Evolutionary conservation across 176 grass and related monocot species (phyloP).

Genomic region (Avena insularis): DNA sequence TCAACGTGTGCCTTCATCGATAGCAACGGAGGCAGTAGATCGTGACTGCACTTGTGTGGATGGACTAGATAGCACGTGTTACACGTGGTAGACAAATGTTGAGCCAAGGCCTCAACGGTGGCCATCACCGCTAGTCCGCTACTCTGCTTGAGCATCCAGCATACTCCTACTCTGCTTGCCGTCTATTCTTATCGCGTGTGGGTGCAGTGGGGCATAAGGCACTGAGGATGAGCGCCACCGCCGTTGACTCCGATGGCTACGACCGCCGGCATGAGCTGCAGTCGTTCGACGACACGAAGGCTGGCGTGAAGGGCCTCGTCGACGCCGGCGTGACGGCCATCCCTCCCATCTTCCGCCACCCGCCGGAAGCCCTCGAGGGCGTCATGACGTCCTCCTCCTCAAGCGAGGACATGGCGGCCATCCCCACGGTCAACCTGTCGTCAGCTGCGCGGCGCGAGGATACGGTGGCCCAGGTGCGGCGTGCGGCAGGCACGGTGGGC

Average conservation of each 20-base stretch:
- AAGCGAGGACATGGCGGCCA: not conserved
- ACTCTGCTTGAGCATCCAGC: no score
- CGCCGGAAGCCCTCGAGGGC: not conserved
- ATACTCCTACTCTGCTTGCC: no score
- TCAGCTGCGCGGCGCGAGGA: not conserved
- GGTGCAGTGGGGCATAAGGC: no score
- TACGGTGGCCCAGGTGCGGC: not conserved
- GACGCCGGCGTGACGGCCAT: constrained; percentile 46
- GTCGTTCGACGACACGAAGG: constrained; percentile 41
- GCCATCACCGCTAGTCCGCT: no score
- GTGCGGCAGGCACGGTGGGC: constrained; percentile 37
- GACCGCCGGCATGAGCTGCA: not conserved
- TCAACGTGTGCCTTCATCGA: no score
- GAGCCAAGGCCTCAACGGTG: not conserved
- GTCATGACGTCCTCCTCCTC: no score
- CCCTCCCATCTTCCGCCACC: constrained; percentile 38
- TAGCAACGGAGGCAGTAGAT: no score
- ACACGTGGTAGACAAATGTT: no score
- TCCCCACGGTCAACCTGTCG: not conserved
- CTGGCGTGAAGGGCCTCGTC: constrained; percentile 62
- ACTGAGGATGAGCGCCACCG: not conserved
- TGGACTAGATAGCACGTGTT: no score
- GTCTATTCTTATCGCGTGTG: no score
- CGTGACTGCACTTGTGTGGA: no score
- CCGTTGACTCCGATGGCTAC: not conserved